These are phyloP conservation scores for Tremella fuciformis DNA, from an alignment of 768 basidiomycete genomes.

Conservation along the genomic window DNA sequence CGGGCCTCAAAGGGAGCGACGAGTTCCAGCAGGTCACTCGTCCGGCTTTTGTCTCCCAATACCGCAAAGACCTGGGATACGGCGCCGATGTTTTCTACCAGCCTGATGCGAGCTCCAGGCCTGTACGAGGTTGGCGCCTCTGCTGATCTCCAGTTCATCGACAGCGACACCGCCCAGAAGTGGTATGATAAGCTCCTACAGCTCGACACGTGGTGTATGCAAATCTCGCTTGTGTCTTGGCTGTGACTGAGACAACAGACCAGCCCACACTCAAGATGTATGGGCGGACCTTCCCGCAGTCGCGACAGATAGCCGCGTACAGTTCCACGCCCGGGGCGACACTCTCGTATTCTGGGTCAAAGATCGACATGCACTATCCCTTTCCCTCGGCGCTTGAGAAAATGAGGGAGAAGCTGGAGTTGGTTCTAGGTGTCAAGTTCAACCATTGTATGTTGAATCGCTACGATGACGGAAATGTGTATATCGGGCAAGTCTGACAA, in stretches of 20 bases:
- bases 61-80: conserved; percentile 26
- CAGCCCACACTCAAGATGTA: conserved; percentile 55
- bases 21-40: conserved; percentile 42
- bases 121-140: not conserved
- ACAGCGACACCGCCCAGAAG: conserved; percentile 28
- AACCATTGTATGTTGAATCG: conserved; percentile 56
- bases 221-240: not conserved
- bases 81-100: conserved; percentile 46
- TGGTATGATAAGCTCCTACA: conserved; percentile 51
- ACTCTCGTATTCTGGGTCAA: conserved; percentile 53
- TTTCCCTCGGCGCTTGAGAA: conserved; percentile 49
- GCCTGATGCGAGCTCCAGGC: conserved; percentile 25
- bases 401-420: conserved; percentile 50
- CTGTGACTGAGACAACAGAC: conserved; percentile 29
- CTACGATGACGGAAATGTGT: conserved; percentile 53
- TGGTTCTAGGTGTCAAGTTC: conserved; percentile 49
- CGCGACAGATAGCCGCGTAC: conserved; percentile 54
- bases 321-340: conserved; percentile 46
- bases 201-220: conserved; percentile 51
- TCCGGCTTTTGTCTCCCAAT: conserved; percentile 24
- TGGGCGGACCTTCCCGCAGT: conserved; percentile 53
- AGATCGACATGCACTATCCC: conserved; percentile 51
- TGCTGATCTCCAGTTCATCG: conserved; percentile 43
- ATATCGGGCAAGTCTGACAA: conserved; percentile 47
- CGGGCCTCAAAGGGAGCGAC: conserved; percentile 10